phyloP scores from a whole-genome alignment of 1,139 yeast species.

The Pneumocystis jirovecii region DNA sequence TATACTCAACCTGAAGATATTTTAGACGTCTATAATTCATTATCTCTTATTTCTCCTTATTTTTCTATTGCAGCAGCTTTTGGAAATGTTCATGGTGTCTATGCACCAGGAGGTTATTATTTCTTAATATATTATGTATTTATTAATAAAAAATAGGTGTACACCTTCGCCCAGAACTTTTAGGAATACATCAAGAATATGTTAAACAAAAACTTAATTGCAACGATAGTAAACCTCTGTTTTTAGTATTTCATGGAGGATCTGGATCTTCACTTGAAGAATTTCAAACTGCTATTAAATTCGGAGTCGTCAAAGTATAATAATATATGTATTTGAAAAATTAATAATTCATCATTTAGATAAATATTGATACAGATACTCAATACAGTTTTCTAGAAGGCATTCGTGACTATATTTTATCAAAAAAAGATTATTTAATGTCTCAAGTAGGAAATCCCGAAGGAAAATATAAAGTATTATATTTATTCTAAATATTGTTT shows the following conservation, averaged over 20 bases:
- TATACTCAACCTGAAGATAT: conserved; percentile 97
- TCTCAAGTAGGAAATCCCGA: conserved; percentile 97
- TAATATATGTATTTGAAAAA: conserved; percentile 98
- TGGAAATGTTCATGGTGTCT: conserved; percentile 99
- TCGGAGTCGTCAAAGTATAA: conserved; percentile 98
- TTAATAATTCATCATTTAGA: conserved; percentile 63
- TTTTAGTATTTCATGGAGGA: conserved; percentile 99
- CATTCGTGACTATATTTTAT: conserved; percentile 91
- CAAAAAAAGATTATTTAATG: conserved; percentile 86
- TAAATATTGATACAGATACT: conserved; percentile 97
- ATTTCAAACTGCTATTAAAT: conserved; percentile 75
- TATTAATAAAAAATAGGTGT: conserved; percentile 36
- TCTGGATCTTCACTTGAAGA: conserved; percentile 92
- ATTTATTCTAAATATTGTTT: conserved; percentile 8
- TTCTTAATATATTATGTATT: not conserved
- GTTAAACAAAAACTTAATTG: conserved; percentile 44
- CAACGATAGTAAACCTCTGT: conserved; percentile 54
- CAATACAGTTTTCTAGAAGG: conserved; percentile 93
- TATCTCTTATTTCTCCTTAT: conserved; percentile 86
- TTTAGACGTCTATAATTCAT: conserved; percentile 76
- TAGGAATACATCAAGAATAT: conserved; percentile 90
- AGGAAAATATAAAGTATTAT: conserved; percentile 93
- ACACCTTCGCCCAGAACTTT: conserved; percentile 77
- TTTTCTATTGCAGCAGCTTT: conserved; percentile 99
- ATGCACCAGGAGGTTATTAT: conserved; percentile 65